Conservation (phyloP, 164 flowering plant genomes). For the Echeveria elegans region DNA sequence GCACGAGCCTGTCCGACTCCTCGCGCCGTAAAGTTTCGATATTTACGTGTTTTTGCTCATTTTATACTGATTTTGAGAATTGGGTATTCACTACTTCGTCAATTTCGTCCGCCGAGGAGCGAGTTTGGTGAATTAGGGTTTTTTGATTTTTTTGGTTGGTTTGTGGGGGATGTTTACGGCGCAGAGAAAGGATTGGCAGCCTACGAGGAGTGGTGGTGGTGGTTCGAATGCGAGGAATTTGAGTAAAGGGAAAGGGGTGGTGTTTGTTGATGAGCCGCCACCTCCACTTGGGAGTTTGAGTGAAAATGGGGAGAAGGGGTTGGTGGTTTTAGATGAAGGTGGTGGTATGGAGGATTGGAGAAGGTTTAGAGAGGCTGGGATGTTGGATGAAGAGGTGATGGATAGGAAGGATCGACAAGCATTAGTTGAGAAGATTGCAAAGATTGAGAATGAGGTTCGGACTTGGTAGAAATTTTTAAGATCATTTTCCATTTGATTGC, state of each 20-base stretch:
- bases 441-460: slow-evolving; percentile 64
- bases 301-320: slow-evolving; percentile 19
- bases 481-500: background rate
- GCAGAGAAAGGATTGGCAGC: background rate
- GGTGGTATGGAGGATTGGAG: slow-evolving; percentile 62
- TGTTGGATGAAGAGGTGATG: slow-evolving; percentile 56
- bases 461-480: background rate
- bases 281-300: slow-evolving; percentile 33
- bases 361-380: slow-evolving; percentile 64
- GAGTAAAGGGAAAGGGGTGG: slow-evolving; percentile 41
- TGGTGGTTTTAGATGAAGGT: slow-evolving; percentile 7
- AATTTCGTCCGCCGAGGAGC: background rate
- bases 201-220: background rate
- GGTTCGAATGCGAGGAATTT: slow-evolving; percentile 14
- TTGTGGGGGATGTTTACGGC: slow-evolving; percentile 3
- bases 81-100: background rate
- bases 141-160: background rate
- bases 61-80: background rate
- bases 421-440: slow-evolving; percentile 35
- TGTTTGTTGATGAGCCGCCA: slow-evolving; percentile 31
- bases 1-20: background rate
- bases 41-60: background rate
- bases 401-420: slow-evolving; percentile 62
- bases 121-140: background rate
- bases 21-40: background rate